Evolutionary conservation across 2,329 filamentous ascomycete genomes (phyloP), one percentile per base, ranked within the genome.

Genomic region (Phoma herbarum): DNA sequence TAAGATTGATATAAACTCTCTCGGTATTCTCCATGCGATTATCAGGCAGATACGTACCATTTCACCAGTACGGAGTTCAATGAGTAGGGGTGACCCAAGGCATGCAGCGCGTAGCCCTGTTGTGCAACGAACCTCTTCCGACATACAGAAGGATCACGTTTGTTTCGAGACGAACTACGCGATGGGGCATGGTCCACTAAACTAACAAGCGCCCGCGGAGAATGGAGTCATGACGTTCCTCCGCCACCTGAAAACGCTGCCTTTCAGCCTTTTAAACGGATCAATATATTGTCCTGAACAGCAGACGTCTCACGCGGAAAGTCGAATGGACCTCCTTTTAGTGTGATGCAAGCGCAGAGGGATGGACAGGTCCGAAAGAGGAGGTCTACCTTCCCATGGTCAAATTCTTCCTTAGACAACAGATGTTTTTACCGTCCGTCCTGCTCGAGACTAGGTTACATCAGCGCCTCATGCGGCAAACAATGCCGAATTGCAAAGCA

Each of bases 81-180:
- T 12, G 11, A 42, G 29, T 59, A 39, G 33, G 43, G n/a, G 18
- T 45, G 25, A 12, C 11, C n/a, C 10, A 41, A 39, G 11, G 22
- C 29, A 33, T 25, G 22, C 50, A 50, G 29, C 35, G 7, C 16
- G 8, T 41, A 31, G 26, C 23, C 37, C 50, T 39, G 39, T 53
- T 59, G 23, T 29, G 55, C 25, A 33, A 33, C 2, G n/a, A 42
- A 23, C 28, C 33, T 46, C 33, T 41, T 48, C 39, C 46, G 18
- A 11, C 20, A 29, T n/a, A 28, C 22, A 39, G n/a, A n/a, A 31
- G 33, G 12, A 33, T 59, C 52, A 52, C 25, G 18, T 52, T n/a
- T 25, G 29, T 23, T 14, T 60, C 57, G 57, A 48, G 35, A 59
- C 51, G 57, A 60, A 29, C 46, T 60, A 42, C 57, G 51, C n/a